Evolutionary conservation across 2,329 filamentous ascomycete genomes (phyloP).

Genomic region (Colletotrichum sp.): DNA sequence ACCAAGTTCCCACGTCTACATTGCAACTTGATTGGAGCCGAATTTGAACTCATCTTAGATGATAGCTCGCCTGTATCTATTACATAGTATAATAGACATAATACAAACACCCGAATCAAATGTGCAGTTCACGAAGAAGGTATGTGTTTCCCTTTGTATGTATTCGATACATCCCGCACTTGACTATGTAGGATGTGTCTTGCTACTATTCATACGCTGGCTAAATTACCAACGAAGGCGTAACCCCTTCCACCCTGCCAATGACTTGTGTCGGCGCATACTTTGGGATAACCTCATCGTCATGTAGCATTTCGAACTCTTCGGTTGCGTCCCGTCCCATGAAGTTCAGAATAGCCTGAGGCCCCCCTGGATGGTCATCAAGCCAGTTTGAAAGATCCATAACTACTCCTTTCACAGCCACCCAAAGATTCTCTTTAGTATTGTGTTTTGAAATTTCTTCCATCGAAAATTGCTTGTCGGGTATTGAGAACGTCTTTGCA

Average conservation of each 20-base stretch:
- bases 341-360: constrained; percentile 96
- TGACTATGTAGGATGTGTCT: no score
- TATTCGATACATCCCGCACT: no score
- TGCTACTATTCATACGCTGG: no score
- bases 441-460: constrained; percentile 99
- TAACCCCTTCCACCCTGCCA: constrained; percentile 81
- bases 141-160: no score
- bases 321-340: constrained; percentile 97
- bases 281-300: constrained; percentile 98
- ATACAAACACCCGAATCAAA: neutral
- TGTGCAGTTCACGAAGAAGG: no score
- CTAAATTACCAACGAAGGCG: no score
- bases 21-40: constrained; percentile 79
- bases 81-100: no score
- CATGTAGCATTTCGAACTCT: constrained; percentile 97
- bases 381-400: constrained; percentile 96
- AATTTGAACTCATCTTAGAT: fast-evolving
- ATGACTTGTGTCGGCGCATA: constrained; percentile 95
- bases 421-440: constrained; percentile 97
- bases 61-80: no score
- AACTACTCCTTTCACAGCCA: constrained; percentile 97
- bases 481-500: constrained; percentile 80
- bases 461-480: constrained; percentile 90
- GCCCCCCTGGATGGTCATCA: constrained; percentile 96
- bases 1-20: constrained; percentile 75